Evolutionary conservation across 495 filamentous ascomycete species (phyloP), one percentile per base, ranked within the genome.

Genomic region (Elaphomyces granulatus): DNA sequence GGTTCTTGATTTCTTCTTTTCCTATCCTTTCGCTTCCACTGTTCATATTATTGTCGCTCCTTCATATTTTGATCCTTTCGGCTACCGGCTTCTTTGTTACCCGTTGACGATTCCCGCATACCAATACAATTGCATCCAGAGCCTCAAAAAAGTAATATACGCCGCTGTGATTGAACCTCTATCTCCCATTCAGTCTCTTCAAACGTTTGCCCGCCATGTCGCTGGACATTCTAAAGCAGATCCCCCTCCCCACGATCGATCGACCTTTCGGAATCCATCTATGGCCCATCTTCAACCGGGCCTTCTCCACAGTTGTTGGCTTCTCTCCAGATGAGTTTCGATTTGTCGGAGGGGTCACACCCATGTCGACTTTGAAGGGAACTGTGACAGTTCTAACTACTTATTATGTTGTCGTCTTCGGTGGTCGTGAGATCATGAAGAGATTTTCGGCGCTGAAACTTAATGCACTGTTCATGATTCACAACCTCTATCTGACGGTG

Each of bases 231-330:
- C 63, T 81, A 44, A 72, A 81, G 48, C 54, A 75, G 43, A 47
- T 88, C 37, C 79, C 78, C 37, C 36, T 77, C 40, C 88, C 88
- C 19, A 83, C 83, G 26, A 67, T 95, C 48, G 87, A 95, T 57
- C 75, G 82, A 49, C 90, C 90, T 9, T 95, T 98, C 55, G 90
- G 87, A 54, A 68, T 95, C 44, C 66, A 81, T 32, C 61, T 96
- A 61, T 98, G 90, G 90, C 88, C 90, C 43, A 74, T 90, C 63
- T 98, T 96, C 73, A 79, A 78, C 64, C 76, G 83, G 63, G 77
- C 71, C 51, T 95, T 80, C 62, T 75, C 79, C 56, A 53, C 59
- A 26, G 72, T 83, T 34, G 71, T 68, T 39, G 88, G 87, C 38
- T 68, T 65, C 47, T 53, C 60, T 26, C 52, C 70, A 10, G 54